phyloP scores from a whole-genome alignment of 179 eudicot genomes.

The Drosera spatulata region DNA sequence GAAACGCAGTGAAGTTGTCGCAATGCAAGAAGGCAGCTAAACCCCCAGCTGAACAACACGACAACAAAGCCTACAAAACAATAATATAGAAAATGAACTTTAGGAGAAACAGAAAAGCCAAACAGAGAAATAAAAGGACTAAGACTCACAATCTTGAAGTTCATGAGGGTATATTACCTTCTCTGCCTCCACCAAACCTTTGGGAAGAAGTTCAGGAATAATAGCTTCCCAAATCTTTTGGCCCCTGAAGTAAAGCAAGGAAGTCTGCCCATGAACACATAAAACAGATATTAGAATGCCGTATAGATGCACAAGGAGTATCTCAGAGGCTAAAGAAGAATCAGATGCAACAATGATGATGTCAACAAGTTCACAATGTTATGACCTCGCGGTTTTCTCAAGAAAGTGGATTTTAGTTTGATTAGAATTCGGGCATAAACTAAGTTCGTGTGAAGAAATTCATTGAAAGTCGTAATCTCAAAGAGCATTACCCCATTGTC shows the following conservation, averaged over 20 bases:
- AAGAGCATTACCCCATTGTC: slow-evolving; percentile 51
- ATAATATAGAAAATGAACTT: neutral
- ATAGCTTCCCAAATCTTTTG: slow-evolving; percentile 87
- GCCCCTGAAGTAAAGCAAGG: slow-evolving; percentile 84
- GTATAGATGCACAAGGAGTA: too few species aligned
- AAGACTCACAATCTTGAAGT: too few species aligned
- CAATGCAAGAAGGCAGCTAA: slow-evolving; percentile 78
- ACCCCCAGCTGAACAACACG: slow-evolving; percentile 98
- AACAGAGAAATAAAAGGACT: too few species aligned
- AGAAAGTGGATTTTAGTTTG: too few species aligned
- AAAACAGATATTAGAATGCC: neutral
- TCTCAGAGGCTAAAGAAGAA: too few species aligned
- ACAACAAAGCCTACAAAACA: slow-evolving; percentile 63
- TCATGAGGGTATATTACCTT: slow-evolving; percentile 31
- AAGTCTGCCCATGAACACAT: slow-evolving; percentile 36
- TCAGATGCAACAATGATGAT: too few species aligned
- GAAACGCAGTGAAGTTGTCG: slow-evolving; percentile 55
- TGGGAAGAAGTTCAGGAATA: slow-evolving; percentile 77
- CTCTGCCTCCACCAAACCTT: slow-evolving; percentile 56
- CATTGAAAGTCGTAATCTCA: too few species aligned
- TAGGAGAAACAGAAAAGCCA: too few species aligned
- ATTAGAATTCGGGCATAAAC: too few species aligned
- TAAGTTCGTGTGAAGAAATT: too few species aligned
- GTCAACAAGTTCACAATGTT: too few species aligned
- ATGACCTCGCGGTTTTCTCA: too few species aligned